Conservation (phyloP, 192 early-diverging fungal genomes). For the Backusella mclennaniae region DNA sequence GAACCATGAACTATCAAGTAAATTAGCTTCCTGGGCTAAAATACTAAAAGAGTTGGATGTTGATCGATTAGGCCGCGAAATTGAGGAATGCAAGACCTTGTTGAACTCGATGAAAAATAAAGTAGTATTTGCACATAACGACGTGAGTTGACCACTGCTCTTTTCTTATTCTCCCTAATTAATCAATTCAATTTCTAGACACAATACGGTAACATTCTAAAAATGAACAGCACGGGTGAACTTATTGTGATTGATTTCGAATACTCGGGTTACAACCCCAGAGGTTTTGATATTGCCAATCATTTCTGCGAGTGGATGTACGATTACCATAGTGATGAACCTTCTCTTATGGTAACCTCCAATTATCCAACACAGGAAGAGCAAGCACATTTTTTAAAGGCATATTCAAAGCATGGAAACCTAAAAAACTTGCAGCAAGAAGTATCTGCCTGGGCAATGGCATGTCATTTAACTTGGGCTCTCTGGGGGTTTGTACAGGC, state of each 20-base stretch:
- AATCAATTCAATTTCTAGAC: conserved; percentile 36
- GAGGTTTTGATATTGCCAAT: conserved; percentile 80
- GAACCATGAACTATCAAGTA: background rate
- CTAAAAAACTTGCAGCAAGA: conserved; percentile 14
- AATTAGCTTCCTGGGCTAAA: conserved; percentile 5
- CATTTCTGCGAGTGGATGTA: conserved; percentile 86
- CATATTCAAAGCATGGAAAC: conserved; percentile 49
- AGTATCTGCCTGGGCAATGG: conserved; percentile 41
- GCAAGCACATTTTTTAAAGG: conserved; percentile 57
- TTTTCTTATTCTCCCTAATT: background rate
- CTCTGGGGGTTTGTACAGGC: conserved; percentile 81
- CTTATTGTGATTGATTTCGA: conserved; percentile 82
- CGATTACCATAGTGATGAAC: conserved; percentile 64
- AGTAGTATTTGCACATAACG: conserved; percentile 88
- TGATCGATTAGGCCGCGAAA: conserved; percentile 43
- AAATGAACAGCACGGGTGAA: conserved; percentile 48
- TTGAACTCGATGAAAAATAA: conserved; percentile 50
- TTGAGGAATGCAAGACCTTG: conserved; percentile 44
- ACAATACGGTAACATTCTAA: conserved; percentile 90
- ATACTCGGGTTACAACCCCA: conserved; percentile 78
- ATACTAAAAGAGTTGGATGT: conserved; percentile 44
- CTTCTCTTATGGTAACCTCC: conserved; percentile 41
- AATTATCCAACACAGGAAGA: conserved; percentile 60
- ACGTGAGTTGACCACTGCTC: conserved; percentile 45
- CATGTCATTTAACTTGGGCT: conserved; percentile 73